Evolutionary conservation across 2,329 filamentous ascomycete genomes (phyloP), one percentile per base, ranked within the genome.

Genomic region (Dactylonectria estremocensis): DNA sequence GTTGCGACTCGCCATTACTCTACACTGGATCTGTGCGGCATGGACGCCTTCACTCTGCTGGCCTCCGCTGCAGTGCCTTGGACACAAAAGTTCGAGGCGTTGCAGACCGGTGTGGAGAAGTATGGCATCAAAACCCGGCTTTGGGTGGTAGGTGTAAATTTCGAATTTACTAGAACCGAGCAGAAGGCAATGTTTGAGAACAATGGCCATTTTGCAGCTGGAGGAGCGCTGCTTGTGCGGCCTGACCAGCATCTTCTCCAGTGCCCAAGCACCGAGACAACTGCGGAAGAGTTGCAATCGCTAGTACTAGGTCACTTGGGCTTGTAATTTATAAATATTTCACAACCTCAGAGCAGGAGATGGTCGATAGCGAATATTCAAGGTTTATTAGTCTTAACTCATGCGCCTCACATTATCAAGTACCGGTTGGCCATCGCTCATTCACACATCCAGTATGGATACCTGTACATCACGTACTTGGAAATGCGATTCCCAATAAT

Each of bases 231-330:
- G 6, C 57, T 83, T 3, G 70, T 83, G 13, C 72, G 81, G n/a
- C 81, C 81, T 3, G 81, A 83, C 64, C 81, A 83, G 60, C 80
- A 83, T 61, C 77, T 82, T 8, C 59, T 72, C 77, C 66, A 71
- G 35, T 52, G 52, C 35, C n/a, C 53, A 8, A 43, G 46, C 37
- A 22, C 7, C 24, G n/a, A 50, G 13, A 58, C 46, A 14, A 53
- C 46, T 8, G 16, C 16, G 7, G 35, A 61, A 13, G 48, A 61
- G 35, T 18, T 61, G 24, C n/a, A 31, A 45, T 49, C 43, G 4
- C 11, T 59, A 16, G 13, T 59, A 22, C 5, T 59, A 3, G 24
- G 20, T n/a, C 56, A 59, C 24, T 49, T 56, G 20, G 53, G 53
- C 11, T 14, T 56, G 18, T 56, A 45, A 50, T n/a, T 2, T 7